Base-by-base conservation (phyloP, 73 alveolate species). In the Diophrys appendiculata region DNA sequence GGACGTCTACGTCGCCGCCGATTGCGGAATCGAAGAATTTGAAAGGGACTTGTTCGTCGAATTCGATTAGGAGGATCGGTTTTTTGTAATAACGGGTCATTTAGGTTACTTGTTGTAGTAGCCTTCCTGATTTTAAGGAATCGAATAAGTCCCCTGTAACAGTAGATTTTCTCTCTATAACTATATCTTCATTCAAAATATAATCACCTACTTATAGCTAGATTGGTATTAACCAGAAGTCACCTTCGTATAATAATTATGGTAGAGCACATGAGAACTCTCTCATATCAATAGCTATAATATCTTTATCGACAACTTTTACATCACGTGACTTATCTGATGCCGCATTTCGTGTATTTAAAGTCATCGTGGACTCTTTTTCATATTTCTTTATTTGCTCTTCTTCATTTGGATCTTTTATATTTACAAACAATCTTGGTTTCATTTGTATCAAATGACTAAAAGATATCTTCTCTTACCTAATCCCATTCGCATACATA, bases 131-230 rank as follows among this genome's bases (percentile, higher is more conserved):
- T 71, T 88, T 87, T 34, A 96, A 78, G 29, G 97, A 88, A 68
- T 90, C 94, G 79, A 89, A 87, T 25, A 96, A 69, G 81, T 96
- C 99, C 33, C 95, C 93, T 26, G 99, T 94, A 29, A 90, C 86
- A 0, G 94, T 94, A n/a, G 97, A 89, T 81, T 96, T 96, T 88
- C 97, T 92, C 76, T 94, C 98, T 28, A 94, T 82, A 54, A 95
- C 93, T 52, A 89, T 88, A 65, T 92, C 90, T 77, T 92, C 95
- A 33, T 97, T 81, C 33, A 96, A 75, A 33, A 96, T 75, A 74
- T 89, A 93, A 86, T 96, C 99, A 32, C 98, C 99, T 3, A 92
- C 98, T 54, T 90, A 93, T 29, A 96, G 80, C 60, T 83, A 87
- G 35, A 92, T 84, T 26, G 95, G 97, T 29, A 90, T 34, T 2